A percentile compares a stretch with the other conserved stretches of the same genome.
Conservation (phyloP, 441 rosid genomes). For the Populus hybrid region DNA sequence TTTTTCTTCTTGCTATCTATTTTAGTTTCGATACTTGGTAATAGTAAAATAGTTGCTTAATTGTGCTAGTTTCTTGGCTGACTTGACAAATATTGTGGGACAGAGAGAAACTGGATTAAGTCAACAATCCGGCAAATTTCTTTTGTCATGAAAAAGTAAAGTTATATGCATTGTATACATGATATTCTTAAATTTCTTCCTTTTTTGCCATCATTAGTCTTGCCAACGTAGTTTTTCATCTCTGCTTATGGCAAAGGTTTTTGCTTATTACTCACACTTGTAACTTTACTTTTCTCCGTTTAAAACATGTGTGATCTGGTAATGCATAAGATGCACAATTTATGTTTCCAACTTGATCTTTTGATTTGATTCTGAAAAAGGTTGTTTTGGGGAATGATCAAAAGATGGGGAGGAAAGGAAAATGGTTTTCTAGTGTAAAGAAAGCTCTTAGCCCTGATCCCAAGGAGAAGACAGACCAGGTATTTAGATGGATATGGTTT, state of each 20-base stretch:
- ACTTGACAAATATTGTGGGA: neutral
- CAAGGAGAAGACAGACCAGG: constrained; percentile 61
- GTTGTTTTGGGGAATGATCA: constrained; percentile 32
- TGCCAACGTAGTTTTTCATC: neutral
- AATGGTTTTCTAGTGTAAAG: constrained; percentile 87
- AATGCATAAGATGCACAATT: neutral
- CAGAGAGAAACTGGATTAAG: neutral
- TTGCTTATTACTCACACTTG: neutral
- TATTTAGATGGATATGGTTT: constrained; percentile 6
- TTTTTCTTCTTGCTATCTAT: neutral
- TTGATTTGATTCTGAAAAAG: constrained; percentile 20
- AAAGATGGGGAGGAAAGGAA: constrained; percentile 89
- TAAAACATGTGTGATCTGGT: neutral
- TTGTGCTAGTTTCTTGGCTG: neutral
- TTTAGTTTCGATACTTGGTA: neutral
- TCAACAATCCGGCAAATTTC: neutral
- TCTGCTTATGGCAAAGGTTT: neutral
- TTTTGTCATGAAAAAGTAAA: neutral
- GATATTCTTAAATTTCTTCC: neutral
- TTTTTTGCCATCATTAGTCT: neutral
- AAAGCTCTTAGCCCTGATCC: constrained; percentile 81
- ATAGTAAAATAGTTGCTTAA: neutral
- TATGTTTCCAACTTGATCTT: constrained; percentile 4
- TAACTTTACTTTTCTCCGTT: neutral
- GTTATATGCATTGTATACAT: neutral